Evolutionary conservation across 176 grass and related monocot species (phyloP), one percentile per base, ranked within the genome.

Genomic region (Panicum miliaceum): DNA sequence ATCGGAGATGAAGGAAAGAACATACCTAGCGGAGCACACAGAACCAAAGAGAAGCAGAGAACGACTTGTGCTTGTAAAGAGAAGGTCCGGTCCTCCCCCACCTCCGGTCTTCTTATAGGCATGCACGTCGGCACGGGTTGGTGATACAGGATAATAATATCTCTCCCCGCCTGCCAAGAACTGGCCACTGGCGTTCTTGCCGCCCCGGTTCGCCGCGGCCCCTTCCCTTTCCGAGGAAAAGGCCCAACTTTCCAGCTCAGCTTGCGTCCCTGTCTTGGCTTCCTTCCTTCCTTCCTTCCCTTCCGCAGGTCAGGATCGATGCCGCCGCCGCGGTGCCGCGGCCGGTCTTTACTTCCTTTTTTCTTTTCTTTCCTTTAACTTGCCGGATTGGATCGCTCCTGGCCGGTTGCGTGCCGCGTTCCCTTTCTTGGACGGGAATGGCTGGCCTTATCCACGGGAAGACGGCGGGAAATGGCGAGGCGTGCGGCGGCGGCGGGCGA

Each of bases 181-280:
- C 77, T 40, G 82, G 46, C 63, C 74, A 58, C 42, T 19, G 2
- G 50, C 4, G 34, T 54, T 64, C 80, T 71, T 78, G 73, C 80
- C 64, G 73, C 67, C 72, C 56, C 75, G 77, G 78, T 32, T 69
- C 78, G 88, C 83, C 78, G 83, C 88, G 34, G n/a, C n/a, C 36
- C 61, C 76, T 82, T 89, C 82, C 52, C 82, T 81, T 26, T 89
- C 87, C 26, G 48, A 10, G n/a, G 53, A 78, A 86, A 86, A 38
- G n/a, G 36, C 8, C 77, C 7, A 8, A 80, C 25, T 64, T 86
- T 74, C 41, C 77, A 25, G 52, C 54, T 84, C 61, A 71, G 71
- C 3, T 86, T 77, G 88, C 83, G 78, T 86, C 64, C 11, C 64
- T 12, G 0, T 16, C 64, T 63, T 45, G 45, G 64, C 72, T 82